phyloP scores from a whole-genome alignment of 345 rosid genomes.

The Hibiscus mutabilis region DNA sequence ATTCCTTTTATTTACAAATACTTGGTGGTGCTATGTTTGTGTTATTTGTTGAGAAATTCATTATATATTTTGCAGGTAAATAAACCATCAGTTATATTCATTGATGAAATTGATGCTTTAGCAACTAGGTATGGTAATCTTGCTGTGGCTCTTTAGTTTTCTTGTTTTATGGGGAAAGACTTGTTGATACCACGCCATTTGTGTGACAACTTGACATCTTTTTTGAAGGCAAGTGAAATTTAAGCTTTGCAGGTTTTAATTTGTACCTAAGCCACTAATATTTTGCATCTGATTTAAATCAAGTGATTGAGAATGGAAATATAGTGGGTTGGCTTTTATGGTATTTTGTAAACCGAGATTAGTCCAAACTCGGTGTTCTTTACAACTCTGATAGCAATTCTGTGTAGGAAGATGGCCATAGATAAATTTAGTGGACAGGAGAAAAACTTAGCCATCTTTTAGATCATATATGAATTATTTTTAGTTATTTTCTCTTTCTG shows the following conservation, averaged over 20 bases:
- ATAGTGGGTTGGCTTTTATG: neutral
- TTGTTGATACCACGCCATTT: neutral
- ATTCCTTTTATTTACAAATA: slow-evolving; percentile 1
- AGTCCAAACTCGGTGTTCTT: neutral
- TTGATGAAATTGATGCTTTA: slow-evolving; percentile 91
- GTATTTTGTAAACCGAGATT: neutral
- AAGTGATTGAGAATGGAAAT: neutral
- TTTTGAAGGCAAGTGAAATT: neutral
- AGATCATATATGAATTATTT: neutral
- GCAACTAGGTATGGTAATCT: slow-evolving; percentile 63
- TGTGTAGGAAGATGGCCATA: slow-evolving; percentile 1
- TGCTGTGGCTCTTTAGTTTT: neutral
- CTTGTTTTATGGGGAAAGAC: neutral
- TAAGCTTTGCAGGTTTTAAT: slow-evolving; percentile 3
- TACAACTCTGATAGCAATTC: neutral
- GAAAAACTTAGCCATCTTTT: neutral
- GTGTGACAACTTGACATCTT: neutral
- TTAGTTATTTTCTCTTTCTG: slow-evolving; percentile 11
- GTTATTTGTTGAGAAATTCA: slow-evolving; percentile 12
- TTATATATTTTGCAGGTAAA: slow-evolving; percentile 62
- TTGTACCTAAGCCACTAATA: neutral
- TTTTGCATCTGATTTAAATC: neutral
- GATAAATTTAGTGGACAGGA: neutral
- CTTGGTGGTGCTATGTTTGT: slow-evolving; percentile 5
- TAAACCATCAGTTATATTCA: slow-evolving; percentile 90